phyloP scores from a whole-genome alignment of 345 rosid genomes.

The Syzygium grande region DNA sequence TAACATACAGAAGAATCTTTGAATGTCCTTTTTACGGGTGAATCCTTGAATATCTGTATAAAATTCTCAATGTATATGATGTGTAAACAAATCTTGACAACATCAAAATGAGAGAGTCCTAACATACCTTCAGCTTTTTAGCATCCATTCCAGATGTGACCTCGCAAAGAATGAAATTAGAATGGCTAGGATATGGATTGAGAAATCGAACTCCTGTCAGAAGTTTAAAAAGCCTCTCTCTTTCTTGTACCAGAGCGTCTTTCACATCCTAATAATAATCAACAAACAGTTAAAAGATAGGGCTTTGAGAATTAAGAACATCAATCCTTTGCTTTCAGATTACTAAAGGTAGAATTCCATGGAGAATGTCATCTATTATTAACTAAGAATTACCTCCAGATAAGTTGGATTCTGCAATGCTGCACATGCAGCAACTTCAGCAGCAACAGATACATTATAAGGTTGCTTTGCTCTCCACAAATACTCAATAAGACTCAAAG shows the following conservation, averaged over 20 bases:
- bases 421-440: slow-evolving; percentile 89
- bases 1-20: neutral
- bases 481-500: slow-evolving; percentile 75
- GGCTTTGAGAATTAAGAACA: neutral
- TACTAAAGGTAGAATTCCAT: neutral
- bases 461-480: slow-evolving; percentile 95
- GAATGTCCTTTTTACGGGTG: neutral
- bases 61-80: neutral
- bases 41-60: neutral
- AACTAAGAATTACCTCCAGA: slow-evolving; percentile 41
- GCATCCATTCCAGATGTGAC: slow-evolving; percentile 78
- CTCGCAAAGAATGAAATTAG: slow-evolving; percentile 85
- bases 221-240: slow-evolving; percentile 65
- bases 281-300: slow-evolving; percentile 1
- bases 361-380: neutral
- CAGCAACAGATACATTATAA: slow-evolving; percentile 91
- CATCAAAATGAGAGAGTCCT: neutral
- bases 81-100: neutral
- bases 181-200: slow-evolving; percentile 68
- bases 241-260: slow-evolving; percentile 59
- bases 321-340: neutral
- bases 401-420: slow-evolving; percentile 67
- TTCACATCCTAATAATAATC: slow-evolving; percentile 51
- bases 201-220: slow-evolving; percentile 73
- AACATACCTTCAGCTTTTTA: slow-evolving; percentile 69